phyloP scores from a whole-genome alignment of 352 stramenopile species.

The Globisporangium mamillatum region DNA sequence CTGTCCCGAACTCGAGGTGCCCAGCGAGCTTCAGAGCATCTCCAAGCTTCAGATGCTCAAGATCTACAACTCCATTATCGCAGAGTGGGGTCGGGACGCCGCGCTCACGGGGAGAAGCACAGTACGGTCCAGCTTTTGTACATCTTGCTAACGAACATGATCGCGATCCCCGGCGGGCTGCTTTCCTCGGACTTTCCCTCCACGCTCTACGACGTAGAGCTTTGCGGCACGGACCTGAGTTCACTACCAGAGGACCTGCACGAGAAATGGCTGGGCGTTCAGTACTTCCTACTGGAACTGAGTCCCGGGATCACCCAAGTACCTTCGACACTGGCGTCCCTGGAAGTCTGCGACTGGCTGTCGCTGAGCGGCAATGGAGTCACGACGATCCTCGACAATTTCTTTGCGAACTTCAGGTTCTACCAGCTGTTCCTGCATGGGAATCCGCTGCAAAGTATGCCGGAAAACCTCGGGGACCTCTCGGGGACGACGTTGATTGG shows the following conservation, averaged over 20 bases:
- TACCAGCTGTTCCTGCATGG: slow-evolving; percentile 8
- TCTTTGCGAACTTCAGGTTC: slow-evolving; percentile 6
- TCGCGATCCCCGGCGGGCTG: slow-evolving; percentile 10
- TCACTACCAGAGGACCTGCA: slow-evolving; percentile 10
- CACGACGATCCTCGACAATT: not conserved
- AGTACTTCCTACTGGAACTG: slow-evolving; percentile 11
- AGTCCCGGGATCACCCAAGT: slow-evolving; percentile 9
- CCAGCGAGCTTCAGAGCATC: slow-evolving; percentile 14
- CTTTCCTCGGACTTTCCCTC: not conserved
- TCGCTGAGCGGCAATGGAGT: slow-evolving; percentile 12
- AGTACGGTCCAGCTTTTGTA: slow-evolving; percentile 16
- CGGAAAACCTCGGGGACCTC: slow-evolving; percentile 7
- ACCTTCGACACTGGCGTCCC: not conserved
- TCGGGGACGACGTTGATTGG: not conserved
- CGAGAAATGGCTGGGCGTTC: slow-evolving; percentile 8
- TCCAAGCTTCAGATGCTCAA: slow-evolving; percentile 22
- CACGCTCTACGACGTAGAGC: slow-evolving; percentile 12
- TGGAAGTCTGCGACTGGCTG: slow-evolving; percentile 11
- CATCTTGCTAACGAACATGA: slow-evolving; percentile 23
- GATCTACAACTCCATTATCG: slow-evolving; percentile 21
- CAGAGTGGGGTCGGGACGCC: slow-evolving; percentile 14
- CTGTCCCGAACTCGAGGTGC: slow-evolving; percentile 18
- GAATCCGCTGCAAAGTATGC: slow-evolving; percentile 4
- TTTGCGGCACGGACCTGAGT: slow-evolving; percentile 11
- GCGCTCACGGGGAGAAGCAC: slow-evolving; percentile 12